Percentiles rank a stretch among this genome's conserved stretches.
These are phyloP conservation scores for Vanilla planifolia DNA, from an alignment of 106 monocot genomes.

Conservation along the genomic window DNA sequence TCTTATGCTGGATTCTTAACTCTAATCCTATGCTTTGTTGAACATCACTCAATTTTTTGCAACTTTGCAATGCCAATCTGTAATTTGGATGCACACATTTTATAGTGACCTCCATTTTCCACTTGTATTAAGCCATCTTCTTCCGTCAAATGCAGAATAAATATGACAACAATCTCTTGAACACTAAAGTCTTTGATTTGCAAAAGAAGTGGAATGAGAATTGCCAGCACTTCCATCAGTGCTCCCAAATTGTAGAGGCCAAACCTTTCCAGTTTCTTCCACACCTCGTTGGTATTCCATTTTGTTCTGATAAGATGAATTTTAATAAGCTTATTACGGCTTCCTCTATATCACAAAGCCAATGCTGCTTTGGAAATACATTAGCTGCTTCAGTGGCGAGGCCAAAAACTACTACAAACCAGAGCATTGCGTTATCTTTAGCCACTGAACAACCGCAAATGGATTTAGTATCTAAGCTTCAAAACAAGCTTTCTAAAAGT, in stretches of 20 bases:
- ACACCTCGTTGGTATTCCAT: constrained; percentile 26
- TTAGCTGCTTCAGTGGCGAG: constrained; percentile 2
- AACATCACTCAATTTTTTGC: no score
- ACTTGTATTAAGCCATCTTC: neutral
- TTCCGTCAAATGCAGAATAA: constrained; percentile 47
- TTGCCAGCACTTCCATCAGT: constrained; percentile 24
- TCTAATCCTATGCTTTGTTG: no score
- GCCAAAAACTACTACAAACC: constrained; percentile 15
- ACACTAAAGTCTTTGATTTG: constrained; percentile 28
- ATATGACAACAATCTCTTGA: constrained; percentile 36
- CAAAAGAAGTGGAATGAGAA: constrained; percentile 58
- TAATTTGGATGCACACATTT: neutral
- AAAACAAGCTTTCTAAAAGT: constrained; percentile 29
- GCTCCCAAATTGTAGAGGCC: constrained; percentile 13
- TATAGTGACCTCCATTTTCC: constrained; percentile 6
- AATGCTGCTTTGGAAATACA: constrained; percentile 7
- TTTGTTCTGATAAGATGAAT: constrained; percentile 19
- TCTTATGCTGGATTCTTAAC: constrained; percentile 10
- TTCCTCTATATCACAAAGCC: constrained; percentile 3
- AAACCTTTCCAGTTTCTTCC: constrained; percentile 14
- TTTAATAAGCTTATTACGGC: constrained; percentile 5
- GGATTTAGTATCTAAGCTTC: constrained; percentile 30
- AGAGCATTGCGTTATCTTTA: constrained; percentile 25
- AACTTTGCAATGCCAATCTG: no score
- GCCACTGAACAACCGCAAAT: constrained; percentile 17